Conservation (phyloP, 495 filamentous ascomycete species). For the Immersiella caudata region DNA sequence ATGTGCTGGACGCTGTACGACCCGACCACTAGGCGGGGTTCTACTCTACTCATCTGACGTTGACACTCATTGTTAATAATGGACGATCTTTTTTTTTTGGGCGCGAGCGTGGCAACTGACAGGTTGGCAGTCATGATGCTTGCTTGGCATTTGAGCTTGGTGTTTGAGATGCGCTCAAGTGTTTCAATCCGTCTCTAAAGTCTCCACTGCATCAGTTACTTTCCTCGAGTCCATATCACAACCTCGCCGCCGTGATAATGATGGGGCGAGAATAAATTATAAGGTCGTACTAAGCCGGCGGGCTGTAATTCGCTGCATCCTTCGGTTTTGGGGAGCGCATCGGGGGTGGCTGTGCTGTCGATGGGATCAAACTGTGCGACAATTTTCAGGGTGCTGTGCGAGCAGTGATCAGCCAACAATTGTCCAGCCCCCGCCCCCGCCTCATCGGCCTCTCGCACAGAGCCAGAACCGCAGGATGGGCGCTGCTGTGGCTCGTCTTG, state of each 20-base stretch:
- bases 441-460: neutral
- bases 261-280: neutral
- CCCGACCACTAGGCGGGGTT: neutral
- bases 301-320: neutral
- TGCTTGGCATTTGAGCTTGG: neutral
- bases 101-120: neutral
- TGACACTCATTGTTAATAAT: neutral
- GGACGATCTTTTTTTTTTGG: neutral
- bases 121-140: neutral
- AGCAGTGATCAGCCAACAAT: neutral
- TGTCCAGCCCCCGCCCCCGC: neutral
- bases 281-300: neutral
- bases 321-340: neutral
- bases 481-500: neutral
- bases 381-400: neutral
- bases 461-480: neutral
- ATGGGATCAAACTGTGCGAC: neutral
- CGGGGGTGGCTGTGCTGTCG: neutral
- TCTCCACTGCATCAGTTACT: neutral
- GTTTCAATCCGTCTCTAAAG: neutral
- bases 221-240: neutral
- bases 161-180: neutral
- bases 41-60: neutral
- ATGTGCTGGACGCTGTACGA: neutral
- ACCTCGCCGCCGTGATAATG: neutral